Evolutionary conservation across 2,329 filamentous ascomycete species (phyloP).

Genomic region (Colletotrichum gigasporum): DNA sequence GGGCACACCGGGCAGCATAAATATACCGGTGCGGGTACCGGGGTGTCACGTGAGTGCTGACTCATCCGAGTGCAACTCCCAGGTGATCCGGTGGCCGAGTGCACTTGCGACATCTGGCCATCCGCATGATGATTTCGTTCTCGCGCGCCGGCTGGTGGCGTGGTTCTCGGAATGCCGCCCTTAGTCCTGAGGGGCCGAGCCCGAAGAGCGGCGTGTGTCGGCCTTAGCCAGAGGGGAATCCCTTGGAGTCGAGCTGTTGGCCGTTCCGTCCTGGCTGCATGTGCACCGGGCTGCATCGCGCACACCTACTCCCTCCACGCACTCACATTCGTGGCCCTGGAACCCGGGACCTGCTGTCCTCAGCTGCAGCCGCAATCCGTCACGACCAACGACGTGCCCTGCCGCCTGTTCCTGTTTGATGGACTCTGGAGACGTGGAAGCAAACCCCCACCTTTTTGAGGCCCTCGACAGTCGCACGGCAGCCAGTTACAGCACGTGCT

Average conservation of each 20-base stretch:
- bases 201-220: conserved; percentile 1
- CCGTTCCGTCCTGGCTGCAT: background rate
- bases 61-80: too few relatives aligned
- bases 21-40: too few relatives aligned
- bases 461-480: conserved; percentile 23
- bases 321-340: background rate
- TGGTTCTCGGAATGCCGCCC: background rate
- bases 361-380: conserved; percentile 1
- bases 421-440: background rate
- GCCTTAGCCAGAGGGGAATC: background rate
- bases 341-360: background rate
- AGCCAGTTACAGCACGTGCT: conserved; percentile 21
- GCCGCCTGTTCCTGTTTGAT: background rate
- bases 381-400: background rate
- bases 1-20: too few relatives aligned
- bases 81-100: too few relatives aligned
- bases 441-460: conserved; percentile 12
- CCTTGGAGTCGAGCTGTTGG: background rate
- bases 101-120: too few relatives aligned
- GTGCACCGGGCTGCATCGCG: background rate
- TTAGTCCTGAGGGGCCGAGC: background rate
- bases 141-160: background rate
- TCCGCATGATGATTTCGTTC: background rate
- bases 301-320: background rate
- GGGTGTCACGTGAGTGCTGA: too few relatives aligned